Evolutionary conservation across 1,284 basidiomycete genomes (phyloP).

Genomic region (Cronartium quercuum): DNA sequence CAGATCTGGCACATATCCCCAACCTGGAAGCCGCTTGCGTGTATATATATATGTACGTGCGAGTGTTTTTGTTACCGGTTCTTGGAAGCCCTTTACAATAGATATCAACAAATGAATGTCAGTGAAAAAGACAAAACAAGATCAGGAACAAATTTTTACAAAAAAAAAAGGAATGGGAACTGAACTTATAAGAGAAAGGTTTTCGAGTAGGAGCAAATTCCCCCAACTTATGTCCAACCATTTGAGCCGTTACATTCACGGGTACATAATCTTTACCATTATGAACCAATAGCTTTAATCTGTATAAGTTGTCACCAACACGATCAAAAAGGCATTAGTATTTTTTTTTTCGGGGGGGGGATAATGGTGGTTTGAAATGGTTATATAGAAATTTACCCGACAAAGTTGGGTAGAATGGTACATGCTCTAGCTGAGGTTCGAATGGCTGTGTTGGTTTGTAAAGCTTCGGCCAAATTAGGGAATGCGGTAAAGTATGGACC

Average conservation of each 20-base stretch:
- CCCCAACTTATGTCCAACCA: constrained; percentile 96
- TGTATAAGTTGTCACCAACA: constrained; percentile 48
- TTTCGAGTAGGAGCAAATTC: constrained; percentile 84
- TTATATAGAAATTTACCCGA: constrained; percentile 61
- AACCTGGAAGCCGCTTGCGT: too few relatives aligned
- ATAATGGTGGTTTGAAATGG: not conserved
- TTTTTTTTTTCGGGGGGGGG: not conserved
- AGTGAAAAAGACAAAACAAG: not conserved
- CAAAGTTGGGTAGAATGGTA: constrained; percentile 89
- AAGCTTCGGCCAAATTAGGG: constrained; percentile 76
- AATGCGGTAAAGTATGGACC: constrained; percentile 94
- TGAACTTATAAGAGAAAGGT: constrained; percentile 51
- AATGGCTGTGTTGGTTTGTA: constrained; percentile 76
- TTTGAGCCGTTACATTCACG: constrained; percentile 83
- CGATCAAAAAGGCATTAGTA: not conserved
- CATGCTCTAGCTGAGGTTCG: constrained; percentile 82
- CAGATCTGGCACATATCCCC: too few relatives aligned
- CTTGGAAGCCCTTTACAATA: not conserved
- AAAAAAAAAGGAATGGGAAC: not conserved
- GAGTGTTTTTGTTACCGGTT: not conserved
- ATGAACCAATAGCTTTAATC: constrained; percentile 81
- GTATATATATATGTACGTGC: too few relatives aligned
- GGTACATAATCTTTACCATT: constrained; percentile 88
- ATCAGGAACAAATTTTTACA: not conserved
- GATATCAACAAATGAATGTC: not conserved